A percentile compares a stretch with the other conserved stretches of the same genome.
These are phyloP conservation scores for Colletotrichum agaves DNA, from an alignment of 2,329 filamentous ascomycete species.

Conservation along the genomic window DNA sequence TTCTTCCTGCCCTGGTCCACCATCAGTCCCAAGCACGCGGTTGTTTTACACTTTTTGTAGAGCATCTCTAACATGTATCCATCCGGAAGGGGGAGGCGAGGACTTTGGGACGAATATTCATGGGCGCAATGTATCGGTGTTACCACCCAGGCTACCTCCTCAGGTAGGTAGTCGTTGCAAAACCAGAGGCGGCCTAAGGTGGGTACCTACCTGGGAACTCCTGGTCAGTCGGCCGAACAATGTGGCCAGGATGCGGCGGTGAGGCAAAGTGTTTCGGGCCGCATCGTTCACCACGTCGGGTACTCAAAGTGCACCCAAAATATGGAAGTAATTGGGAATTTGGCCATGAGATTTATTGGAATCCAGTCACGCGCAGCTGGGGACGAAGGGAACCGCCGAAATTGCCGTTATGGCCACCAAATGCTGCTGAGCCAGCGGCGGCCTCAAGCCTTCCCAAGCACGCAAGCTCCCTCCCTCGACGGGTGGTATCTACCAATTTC, in stretches of 20 bases:
- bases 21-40: neutral
- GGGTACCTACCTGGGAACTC: neutral
- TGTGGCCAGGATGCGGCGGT: neutral
- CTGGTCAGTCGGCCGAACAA: neutral
- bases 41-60: neutral
- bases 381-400: neutral
- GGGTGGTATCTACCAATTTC: neutral
- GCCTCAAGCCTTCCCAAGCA: too few relatives aligned
- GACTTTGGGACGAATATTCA: neutral
- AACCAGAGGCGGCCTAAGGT: neutral
- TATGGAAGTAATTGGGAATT: neutral
- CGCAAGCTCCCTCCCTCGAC: too few relatives aligned
- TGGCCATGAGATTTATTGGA: neutral
- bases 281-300: neutral
- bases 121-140: neutral
- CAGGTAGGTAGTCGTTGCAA: neutral
- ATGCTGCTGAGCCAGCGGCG: too few relatives aligned
- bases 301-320: too few relatives aligned
- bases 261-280: neutral
- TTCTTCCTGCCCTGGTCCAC: neutral
- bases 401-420: neutral
- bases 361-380: neutral
- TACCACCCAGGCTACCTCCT: neutral
- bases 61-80: neutral
- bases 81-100: neutral